These are phyloP conservation scores for Kuraishia molischiana DNA, from an alignment of 805 yeast genomes.

Conservation along the genomic window DNA sequence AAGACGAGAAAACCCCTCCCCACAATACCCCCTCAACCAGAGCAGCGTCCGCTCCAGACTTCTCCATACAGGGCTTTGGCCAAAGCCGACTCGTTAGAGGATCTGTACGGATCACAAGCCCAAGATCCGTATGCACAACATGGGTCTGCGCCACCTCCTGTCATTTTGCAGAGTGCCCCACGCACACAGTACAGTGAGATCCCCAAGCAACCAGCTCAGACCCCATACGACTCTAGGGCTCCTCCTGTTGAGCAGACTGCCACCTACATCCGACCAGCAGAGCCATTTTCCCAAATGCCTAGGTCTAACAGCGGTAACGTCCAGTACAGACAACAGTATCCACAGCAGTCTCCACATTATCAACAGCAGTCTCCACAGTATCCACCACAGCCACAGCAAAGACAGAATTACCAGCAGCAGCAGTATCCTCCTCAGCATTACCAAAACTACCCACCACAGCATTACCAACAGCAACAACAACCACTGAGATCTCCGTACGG, in stretches of 20 bases:
- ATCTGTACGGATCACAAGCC: not conserved
- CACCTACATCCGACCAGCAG: not conserved
- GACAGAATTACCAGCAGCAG: constrained; percentile 4
- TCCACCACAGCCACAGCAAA: not conserved
- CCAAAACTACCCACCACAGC: constrained; percentile 2
- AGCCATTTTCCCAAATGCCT: not conserved
- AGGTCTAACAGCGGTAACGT: not conserved
- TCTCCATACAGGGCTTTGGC: not conserved
- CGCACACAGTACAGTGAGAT: not conserved
- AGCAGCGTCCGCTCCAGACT: not conserved
- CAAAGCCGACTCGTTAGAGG: not conserved
- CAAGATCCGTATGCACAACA: not conserved
- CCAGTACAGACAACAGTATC: not conserved
- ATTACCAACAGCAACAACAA: not conserved
- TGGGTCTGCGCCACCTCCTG: too few species aligned
- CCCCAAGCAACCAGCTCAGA: not conserved
- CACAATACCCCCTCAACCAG: not conserved
- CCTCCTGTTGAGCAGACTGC: constrained; percentile 1
- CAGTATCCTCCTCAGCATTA: constrained; percentile 1
- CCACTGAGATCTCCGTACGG: constrained; percentile 2
- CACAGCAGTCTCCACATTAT: constrained; percentile 12
- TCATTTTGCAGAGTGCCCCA: not conserved
- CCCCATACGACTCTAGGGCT: not conserved
- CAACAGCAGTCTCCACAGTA: constrained; percentile 6
- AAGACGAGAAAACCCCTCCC: not conserved